Conservation (phyloP, 2,329 filamentous ascomycete species). For the Reticulascus tulasneorum region DNA sequence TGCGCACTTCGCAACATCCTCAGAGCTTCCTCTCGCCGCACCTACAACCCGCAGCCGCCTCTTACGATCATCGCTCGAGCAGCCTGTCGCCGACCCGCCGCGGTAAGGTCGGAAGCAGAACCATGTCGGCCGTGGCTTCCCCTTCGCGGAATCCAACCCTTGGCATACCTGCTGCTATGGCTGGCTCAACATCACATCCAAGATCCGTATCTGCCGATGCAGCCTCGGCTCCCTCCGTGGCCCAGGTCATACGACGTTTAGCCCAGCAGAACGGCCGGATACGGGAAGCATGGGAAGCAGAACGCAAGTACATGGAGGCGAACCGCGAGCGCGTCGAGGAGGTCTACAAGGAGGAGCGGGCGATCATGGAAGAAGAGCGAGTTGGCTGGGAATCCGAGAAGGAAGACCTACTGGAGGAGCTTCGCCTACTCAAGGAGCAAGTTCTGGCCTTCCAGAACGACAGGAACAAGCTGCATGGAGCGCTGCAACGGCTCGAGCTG, state of each 20-base stretch:
- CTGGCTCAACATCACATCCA: too few species aligned
- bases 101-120: constrained; percentile 1
- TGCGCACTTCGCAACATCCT: constrained; percentile 16
- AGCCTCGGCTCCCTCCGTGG: constrained; percentile 17
- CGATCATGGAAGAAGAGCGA: constrained; percentile 49
- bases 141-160: constrained; percentile 22
- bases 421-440: constrained; percentile 36
- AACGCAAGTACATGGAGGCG: constrained; percentile 50
- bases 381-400: constrained; percentile 44
- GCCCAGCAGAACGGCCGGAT: constrained; percentile 38
- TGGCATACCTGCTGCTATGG: constrained; percentile 17
- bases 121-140: constrained; percentile 8
- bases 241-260: constrained; percentile 35
- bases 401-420: constrained; percentile 33
- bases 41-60: constrained; percentile 1
- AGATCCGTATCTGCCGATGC: constrained; percentile 24
- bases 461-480: constrained; percentile 20
- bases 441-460: constrained; percentile 31
- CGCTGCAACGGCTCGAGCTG: constrained; percentile 12
- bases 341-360: constrained; percentile 51
- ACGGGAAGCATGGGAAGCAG: constrained; percentile 49
- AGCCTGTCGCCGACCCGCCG: constrained; percentile 11
- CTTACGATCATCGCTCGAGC: constrained; percentile 9
- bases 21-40: constrained; percentile 20
- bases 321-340: constrained; percentile 50